These are phyloP conservation scores for Penstemon newberryi DNA, from an alignment of 257 asterid genomes.

Conservation along the genomic window DNA sequence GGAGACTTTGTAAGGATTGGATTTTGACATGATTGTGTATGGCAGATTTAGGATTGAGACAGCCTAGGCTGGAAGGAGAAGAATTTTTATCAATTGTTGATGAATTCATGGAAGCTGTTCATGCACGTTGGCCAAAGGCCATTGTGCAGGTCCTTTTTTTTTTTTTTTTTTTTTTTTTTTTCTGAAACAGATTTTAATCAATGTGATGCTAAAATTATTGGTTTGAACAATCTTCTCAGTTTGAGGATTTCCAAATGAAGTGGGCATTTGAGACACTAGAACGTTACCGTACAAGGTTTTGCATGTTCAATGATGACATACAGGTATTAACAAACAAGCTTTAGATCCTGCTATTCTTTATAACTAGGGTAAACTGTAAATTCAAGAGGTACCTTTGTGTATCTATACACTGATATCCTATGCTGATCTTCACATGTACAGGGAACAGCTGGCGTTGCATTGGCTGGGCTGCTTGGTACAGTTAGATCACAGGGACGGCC, in stretches of 20 bases:
- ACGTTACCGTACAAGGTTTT: constrained; percentile 89
- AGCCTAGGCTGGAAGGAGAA: constrained; percentile 96
- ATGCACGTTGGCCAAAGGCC: constrained; percentile 99
- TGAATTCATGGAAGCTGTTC: constrained; percentile 99
- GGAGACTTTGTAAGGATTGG: constrained; percentile 23
- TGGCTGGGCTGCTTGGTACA: constrained; percentile 95
- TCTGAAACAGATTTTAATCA: constrained; percentile 21
- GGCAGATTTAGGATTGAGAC: constrained; percentile 93
- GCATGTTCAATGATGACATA: constrained; percentile 99
- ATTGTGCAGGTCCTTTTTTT: constrained; percentile 78
- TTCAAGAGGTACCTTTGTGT: constrained; percentile 16
- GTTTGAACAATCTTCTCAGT: constrained; percentile 50
- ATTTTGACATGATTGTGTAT: constrained; percentile 39
- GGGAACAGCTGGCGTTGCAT: constrained; percentile 99
- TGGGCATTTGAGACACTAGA: constrained; percentile 99
- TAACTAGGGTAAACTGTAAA: constrained; percentile 19
- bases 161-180: neutral
- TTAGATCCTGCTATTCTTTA: constrained; percentile 20
- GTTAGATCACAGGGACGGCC: constrained; percentile 97
- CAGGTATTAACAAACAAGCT: constrained; percentile 52
- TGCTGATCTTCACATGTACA: constrained; percentile 39
- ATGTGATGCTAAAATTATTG: constrained; percentile 30
- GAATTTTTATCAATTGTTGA: constrained; percentile 87
- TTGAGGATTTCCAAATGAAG: constrained; percentile 98
- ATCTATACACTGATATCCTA: constrained; percentile 26